Evolutionary conservation across 2,329 filamentous ascomycete genomes (phyloP).

Genomic region (Elsinoe batatas): DNA sequence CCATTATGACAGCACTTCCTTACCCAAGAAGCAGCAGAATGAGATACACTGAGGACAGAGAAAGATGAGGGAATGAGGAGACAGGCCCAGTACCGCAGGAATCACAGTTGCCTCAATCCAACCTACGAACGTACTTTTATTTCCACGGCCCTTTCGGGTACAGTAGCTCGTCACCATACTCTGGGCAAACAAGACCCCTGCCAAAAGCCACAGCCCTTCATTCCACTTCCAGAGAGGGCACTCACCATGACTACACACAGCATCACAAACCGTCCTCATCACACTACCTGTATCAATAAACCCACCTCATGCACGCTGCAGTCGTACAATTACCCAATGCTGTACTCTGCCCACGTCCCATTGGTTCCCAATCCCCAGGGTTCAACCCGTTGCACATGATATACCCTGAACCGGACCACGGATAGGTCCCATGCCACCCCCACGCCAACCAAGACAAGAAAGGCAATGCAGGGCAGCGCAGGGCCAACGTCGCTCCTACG

Average conservation of each 20-base stretch:
- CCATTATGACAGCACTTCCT: constrained; percentile 8
- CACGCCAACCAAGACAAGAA: neutral
- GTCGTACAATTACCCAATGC: too few species aligned
- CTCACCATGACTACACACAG: too few species aligned
- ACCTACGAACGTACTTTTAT: neutral
- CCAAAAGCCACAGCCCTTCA: neutral
- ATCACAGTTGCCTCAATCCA: neutral
- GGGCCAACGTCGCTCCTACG: neutral
- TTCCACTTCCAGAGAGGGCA: neutral
- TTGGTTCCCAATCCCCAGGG: neutral
- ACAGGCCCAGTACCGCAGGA: neutral
- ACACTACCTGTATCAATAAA: too few species aligned
- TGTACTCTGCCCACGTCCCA: neutral
- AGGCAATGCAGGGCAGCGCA: neutral
- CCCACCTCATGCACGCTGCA: too few species aligned
- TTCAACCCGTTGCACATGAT: neutral
- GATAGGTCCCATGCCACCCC: neutral
- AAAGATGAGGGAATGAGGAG: neutral
- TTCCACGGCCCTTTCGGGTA: neutral
- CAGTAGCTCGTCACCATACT: neutral
- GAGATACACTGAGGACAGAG: neutral
- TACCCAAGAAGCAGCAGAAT: neutral
- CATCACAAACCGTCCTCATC: too few species aligned
- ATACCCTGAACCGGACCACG: neutral
- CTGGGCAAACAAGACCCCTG: constrained; percentile 6